Conservation (phyloP, 352 stramenopile genomes). For the Globisporangium irregulare region DNA sequence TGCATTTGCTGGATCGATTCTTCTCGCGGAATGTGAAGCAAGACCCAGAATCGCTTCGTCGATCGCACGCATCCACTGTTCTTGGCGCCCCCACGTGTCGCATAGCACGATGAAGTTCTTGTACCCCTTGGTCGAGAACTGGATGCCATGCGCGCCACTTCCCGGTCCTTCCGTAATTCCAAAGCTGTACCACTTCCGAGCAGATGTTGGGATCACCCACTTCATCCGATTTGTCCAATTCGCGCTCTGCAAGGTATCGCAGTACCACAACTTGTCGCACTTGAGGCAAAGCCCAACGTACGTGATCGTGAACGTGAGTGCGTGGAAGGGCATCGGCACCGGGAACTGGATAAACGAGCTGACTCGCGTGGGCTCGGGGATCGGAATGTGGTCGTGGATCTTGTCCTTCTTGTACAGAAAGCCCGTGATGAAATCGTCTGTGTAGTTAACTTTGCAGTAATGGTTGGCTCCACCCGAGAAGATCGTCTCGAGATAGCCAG, state of each 20-base stretch:
- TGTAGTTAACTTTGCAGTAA: constrained; percentile 84
- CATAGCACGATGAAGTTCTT: constrained; percentile 87
- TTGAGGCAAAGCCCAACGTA: constrained; percentile 84
- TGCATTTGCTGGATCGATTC: constrained; percentile 67
- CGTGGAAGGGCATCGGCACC: constrained; percentile 86
- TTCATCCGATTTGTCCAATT: constrained; percentile 89
- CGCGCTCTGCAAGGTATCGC: constrained; percentile 74
- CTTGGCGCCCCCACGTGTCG: constrained; percentile 82
- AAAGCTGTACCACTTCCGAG: constrained; percentile 88
- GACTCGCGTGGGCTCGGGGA: constrained; percentile 79
- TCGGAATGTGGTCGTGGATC: constrained; percentile 87
- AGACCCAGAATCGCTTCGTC: constrained; percentile 74
- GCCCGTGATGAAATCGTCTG: constrained; percentile 81
- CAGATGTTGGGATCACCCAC: constrained; percentile 85
- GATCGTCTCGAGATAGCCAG: constrained; percentile 80
- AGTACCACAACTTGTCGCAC: constrained; percentile 89
- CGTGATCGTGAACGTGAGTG: constrained; percentile 83
- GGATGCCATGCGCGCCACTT: constrained; percentile 78
- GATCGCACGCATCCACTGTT: constrained; percentile 86
- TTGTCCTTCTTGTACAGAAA: constrained; percentile 92
- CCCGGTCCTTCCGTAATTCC: constrained; percentile 72
- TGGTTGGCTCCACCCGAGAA: constrained; percentile 78
- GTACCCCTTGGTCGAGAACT: constrained; percentile 88
- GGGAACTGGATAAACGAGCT: constrained; percentile 89
- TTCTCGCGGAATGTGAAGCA: constrained; percentile 48